Conservation (phyloP, 2,329 filamentous ascomycete species). For the Colletotrichum sp. region DNA sequence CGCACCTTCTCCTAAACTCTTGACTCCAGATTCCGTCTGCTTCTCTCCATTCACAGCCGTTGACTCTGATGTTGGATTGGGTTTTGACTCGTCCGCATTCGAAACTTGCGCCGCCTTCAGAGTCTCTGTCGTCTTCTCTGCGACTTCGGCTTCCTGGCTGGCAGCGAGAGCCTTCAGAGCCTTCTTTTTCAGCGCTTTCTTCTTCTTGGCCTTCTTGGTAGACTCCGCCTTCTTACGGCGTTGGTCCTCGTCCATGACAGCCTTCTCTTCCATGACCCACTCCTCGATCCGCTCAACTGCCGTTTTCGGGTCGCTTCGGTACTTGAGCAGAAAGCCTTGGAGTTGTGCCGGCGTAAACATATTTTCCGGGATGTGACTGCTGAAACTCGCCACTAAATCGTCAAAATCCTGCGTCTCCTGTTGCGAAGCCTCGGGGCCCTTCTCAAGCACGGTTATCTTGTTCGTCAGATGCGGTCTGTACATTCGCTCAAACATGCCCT, state of each 20-base stretch:
- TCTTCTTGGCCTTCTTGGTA: not conserved
- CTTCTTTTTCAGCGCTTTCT: not conserved
- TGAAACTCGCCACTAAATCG: not conserved
- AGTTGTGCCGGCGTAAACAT: conserved; percentile 15
- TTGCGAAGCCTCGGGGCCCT: not conserved
- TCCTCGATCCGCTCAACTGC: not conserved
- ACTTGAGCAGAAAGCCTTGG: conserved; percentile 10
- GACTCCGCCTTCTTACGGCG: not conserved
- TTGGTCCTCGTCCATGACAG: conserved; percentile 6
- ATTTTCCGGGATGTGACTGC: not conserved
- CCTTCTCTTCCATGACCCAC: conserved; percentile 13
- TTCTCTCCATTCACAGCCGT: not conserved
- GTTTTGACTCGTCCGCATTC: not conserved
- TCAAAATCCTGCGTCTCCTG: not conserved
- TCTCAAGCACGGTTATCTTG: not conserved
- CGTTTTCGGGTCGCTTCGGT: not conserved
- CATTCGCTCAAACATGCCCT: conserved; percentile 19
- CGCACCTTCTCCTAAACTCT: not conserved
- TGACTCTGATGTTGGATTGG: fast-evolving
- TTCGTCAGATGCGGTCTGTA: not conserved
- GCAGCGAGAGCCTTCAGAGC: not conserved
- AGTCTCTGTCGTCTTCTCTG: not conserved
- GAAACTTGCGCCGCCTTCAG: not conserved
- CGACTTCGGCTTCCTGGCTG: not conserved
- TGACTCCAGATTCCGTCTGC: not conserved